Conservation (phyloP, 257 asterid genomes). For the Fraxinus excelsior region DNA sequence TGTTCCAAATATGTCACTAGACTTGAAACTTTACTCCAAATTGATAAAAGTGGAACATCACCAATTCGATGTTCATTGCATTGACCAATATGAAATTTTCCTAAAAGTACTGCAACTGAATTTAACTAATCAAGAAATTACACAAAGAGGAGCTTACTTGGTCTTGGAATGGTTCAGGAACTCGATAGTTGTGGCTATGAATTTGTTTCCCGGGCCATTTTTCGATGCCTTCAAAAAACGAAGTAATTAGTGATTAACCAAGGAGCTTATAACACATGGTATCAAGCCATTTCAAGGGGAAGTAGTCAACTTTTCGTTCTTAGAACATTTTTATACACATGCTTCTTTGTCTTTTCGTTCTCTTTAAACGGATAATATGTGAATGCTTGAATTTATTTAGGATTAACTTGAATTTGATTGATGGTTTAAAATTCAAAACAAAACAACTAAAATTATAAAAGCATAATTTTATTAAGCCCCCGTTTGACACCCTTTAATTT, state of each 20-base stretch:
- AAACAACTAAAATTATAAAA: no score
- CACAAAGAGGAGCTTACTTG: slow-evolving; percentile 34
- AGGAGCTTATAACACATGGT: neutral
- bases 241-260: neutral
- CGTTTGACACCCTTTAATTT: no score
- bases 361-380: neutral
- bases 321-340: no score
- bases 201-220: slow-evolving; percentile 71
- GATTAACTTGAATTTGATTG: neutral
- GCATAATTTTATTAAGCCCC: no score
- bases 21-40: neutral
- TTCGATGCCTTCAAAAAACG: slow-evolving; percentile 40
- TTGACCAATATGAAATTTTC: neutral
- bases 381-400: neutral
- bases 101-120: neutral
- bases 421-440: neutral
- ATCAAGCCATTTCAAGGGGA: neutral
- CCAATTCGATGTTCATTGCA: neutral
- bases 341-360: no score
- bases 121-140: neutral
- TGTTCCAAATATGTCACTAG: neutral
- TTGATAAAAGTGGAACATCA: neutral
- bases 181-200: slow-evolving; percentile 69
- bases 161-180: slow-evolving; percentile 51
- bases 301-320: no score